These are phyloP conservation scores for Euphrasia confusa DNA, from an alignment of 257 asterid genomes.

Conservation along the genomic window DNA sequence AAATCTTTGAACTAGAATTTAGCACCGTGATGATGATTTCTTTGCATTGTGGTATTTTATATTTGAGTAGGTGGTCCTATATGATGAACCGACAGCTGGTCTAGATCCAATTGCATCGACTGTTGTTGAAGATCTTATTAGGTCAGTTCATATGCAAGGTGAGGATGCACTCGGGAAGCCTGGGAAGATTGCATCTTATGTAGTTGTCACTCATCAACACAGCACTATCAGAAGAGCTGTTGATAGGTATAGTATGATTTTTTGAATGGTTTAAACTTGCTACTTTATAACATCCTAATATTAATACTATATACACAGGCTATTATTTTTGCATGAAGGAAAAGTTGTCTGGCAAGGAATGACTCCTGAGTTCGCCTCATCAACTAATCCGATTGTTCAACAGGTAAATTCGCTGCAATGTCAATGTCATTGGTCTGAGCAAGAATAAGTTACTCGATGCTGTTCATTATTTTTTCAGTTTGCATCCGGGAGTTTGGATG, in stretches of 20 bases:
- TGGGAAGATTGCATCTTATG: constrained; percentile 89
- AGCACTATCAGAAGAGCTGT: constrained; percentile 96
- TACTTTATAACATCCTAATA: constrained; percentile 20
- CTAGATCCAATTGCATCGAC: constrained; percentile 99
- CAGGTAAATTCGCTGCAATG: constrained; percentile 52
- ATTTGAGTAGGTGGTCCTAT: constrained; percentile 75
- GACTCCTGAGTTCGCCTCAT: constrained; percentile 85
- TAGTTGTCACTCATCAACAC: constrained; percentile 96
- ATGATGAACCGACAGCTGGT: constrained; percentile 99
- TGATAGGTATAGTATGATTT: constrained; percentile 54
- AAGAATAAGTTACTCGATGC: background rate
- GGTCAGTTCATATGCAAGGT: constrained; percentile 83
- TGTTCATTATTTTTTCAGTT: constrained; percentile 41
- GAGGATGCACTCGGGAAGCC: constrained; percentile 84
- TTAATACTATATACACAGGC: constrained; percentile 36
- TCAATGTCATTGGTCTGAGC: constrained; percentile 13
- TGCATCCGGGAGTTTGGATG: constrained; percentile 97
- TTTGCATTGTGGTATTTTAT: background rate
- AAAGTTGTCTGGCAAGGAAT: constrained; percentile 97
- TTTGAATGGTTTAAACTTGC: constrained; percentile 20
- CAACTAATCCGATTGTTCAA: constrained; percentile 74
- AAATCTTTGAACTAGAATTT: background rate
- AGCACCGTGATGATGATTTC: background rate
- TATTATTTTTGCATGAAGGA: constrained; percentile 81
- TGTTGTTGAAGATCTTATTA: constrained; percentile 96